Evolutionary conservation across 371 early-diverging fungal genomes (phyloP).

Genomic region (Phascolomyces articulosus): DNA sequence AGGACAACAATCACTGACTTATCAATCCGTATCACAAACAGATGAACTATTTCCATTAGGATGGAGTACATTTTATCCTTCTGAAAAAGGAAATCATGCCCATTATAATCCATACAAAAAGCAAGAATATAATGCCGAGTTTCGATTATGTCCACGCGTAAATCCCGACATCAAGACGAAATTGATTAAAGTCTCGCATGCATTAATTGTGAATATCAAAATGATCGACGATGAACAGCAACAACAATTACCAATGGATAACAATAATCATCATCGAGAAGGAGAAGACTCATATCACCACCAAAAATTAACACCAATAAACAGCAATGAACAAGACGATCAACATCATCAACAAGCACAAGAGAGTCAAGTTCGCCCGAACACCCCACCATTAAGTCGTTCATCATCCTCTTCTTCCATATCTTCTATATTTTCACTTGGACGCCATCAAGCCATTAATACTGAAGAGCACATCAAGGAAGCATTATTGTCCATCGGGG

Average conservation of each 20-base stretch:
- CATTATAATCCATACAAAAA: conserved; percentile 15
- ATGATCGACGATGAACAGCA: background rate
- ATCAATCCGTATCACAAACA: conserved; percentile 10
- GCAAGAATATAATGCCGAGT: conserved; percentile 29
- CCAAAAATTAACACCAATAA: background rate
- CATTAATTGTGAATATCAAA: conserved; percentile 23
- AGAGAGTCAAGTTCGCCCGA: background rate
- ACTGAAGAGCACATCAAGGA: conserved; percentile 5
- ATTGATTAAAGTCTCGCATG: conserved; percentile 23
- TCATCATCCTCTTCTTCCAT: conserved; percentile 13
- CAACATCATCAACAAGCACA: background rate
- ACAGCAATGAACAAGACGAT: no score
- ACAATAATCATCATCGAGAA: background rate
- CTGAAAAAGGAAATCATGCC: conserved; percentile 6
- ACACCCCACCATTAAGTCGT: background rate
- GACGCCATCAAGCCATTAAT: background rate
- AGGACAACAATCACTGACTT: conserved; percentile 18
- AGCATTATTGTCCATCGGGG: background rate
- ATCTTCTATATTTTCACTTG: conserved; percentile 4
- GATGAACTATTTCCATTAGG: conserved; percentile 30
- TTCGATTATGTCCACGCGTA: conserved; percentile 32
- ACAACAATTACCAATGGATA: background rate
- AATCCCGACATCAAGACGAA: conserved; percentile 25
- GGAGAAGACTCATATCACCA: no score
- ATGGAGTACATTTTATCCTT: conserved; percentile 27